Conservation (phyloP, 257 asterid species). For the Verbena officinalis region DNA sequence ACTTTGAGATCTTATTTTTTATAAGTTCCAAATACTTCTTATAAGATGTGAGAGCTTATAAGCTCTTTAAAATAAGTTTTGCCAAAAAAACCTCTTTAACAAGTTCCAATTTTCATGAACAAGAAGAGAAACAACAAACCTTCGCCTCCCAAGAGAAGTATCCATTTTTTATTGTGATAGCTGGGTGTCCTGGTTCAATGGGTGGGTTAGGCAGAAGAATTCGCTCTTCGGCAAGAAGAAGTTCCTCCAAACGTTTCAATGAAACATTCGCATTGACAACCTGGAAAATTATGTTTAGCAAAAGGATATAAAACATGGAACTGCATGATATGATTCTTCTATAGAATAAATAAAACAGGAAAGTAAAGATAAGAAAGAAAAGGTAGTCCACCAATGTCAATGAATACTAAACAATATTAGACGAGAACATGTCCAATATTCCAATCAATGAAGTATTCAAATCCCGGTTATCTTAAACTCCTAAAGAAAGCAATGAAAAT, state of each 20-base stretch:
- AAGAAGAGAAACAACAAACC: conserved; percentile 47
- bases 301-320: conserved; percentile 7
- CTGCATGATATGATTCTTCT: conserved; percentile 2
- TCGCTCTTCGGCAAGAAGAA: conserved; percentile 82
- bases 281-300: conserved; percentile 45
- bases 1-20: no score
- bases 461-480: conserved; percentile 3
- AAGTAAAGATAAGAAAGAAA: not conserved
- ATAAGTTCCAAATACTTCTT: no score
- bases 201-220: conserved; percentile 84
- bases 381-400: not conserved
- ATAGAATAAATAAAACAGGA: conserved; percentile 7
- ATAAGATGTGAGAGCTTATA: no score
- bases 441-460: conserved; percentile 4
- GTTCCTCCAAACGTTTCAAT: conserved; percentile 87
- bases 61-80: no score
- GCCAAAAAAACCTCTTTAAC: no score
- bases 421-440: not conserved
- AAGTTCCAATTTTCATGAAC: not conserved
- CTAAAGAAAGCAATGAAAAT: conserved; percentile 11
- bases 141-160: conserved; percentile 92
- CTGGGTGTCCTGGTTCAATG: conserved; percentile 76
- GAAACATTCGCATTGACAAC: conserved; percentile 93
- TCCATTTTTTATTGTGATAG: conserved; percentile 90
- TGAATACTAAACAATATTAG: not conserved